Conservation (phyloP, 2,329 filamentous ascomycete genomes). For the Acephala macrosclerotiorum region DNA sequence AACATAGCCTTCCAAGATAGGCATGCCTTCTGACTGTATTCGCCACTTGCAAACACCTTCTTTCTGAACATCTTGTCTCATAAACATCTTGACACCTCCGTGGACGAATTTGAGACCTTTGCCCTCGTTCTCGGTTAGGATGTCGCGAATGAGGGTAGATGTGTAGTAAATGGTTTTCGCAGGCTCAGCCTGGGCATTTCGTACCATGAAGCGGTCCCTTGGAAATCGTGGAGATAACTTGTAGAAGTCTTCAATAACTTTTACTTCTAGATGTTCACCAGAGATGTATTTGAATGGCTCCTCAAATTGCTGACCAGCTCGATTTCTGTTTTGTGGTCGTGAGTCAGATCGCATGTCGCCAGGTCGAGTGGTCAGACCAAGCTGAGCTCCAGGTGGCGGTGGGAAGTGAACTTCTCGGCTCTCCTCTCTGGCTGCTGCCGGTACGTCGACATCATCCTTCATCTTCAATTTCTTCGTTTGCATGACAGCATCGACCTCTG, state of each 20-base stretch:
- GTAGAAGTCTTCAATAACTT: slow-evolving; percentile 84
- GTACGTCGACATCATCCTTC: slow-evolving; percentile 41
- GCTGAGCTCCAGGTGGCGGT: slow-evolving; percentile 43
- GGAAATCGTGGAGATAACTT: slow-evolving; percentile 85
- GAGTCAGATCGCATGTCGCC: slow-evolving; percentile 35
- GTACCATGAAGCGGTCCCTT: slow-evolving; percentile 91
- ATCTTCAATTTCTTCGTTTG: slow-evolving; percentile 57
- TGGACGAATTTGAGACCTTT: slow-evolving; percentile 95
- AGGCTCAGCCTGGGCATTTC: slow-evolving; percentile 87
- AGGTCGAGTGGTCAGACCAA: slow-evolving; percentile 39
- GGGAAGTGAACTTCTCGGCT: slow-evolving; percentile 45
- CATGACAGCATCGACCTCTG: slow-evolving; percentile 33
- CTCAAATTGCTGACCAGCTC: slow-evolving; percentile 65
- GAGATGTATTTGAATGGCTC: slow-evolving; percentile 95
- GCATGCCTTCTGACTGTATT: slow-evolving; percentile 93
- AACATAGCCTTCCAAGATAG: slow-evolving; percentile 90
- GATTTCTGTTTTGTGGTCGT: slow-evolving; percentile 40
- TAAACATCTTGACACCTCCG: slow-evolving; percentile 98
- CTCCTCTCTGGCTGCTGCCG: slow-evolving; percentile 34
- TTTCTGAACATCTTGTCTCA: slow-evolving; percentile 93
- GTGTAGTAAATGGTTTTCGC: slow-evolving; percentile 98
- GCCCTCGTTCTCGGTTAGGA: slow-evolving; percentile 86
- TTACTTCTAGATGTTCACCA: slow-evolving; percentile 76
- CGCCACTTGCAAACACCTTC: slow-evolving; percentile 91
- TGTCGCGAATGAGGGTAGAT: slow-evolving; percentile 81